phyloP scores from a whole-genome alignment of 176 grass and related monocot species.

The Phyllostachys edulis region DNA sequence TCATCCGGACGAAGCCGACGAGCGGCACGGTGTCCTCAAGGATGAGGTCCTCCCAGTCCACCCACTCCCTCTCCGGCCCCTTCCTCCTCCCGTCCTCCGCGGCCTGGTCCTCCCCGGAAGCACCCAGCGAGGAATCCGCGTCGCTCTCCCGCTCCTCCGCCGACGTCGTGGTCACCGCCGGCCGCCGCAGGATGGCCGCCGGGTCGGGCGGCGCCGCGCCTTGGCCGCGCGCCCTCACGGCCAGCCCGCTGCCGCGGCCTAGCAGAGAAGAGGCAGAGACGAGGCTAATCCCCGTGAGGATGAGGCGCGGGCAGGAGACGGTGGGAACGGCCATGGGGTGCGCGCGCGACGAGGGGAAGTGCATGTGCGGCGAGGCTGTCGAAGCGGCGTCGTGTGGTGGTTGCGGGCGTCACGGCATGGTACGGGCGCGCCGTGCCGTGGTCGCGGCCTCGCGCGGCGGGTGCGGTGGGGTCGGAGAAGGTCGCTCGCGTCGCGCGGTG shows the following conservation, averaged over 20 bases:
- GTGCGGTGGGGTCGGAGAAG: neutral
- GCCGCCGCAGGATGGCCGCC: conserved; percentile 60
- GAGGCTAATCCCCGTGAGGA: neutral
- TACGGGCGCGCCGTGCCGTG: conserved; percentile 25
- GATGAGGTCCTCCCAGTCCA: conserved; percentile 95
- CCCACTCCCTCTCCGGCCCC: conserved; percentile 51
- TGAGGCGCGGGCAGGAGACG: conserved; percentile 20
- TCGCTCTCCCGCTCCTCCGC: conserved; percentile 33
- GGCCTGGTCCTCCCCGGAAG: conserved; percentile 9
- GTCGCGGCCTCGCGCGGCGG: conserved; percentile 7
- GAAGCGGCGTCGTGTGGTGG: neutral
- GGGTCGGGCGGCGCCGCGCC: conserved; percentile 41
- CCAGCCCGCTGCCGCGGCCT: conserved; percentile 30
- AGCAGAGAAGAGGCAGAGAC: neutral
- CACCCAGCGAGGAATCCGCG: neutral
- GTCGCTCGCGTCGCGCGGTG: conserved; percentile 9
- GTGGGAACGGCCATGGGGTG: conserved; percentile 31
- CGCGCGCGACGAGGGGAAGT: conserved; percentile 30
- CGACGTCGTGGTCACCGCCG: conserved; percentile 34
- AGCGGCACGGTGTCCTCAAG: conserved; percentile 95
- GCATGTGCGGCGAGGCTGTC: conserved; percentile 38
- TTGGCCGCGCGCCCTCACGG: conserved; percentile 39
- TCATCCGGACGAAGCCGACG: conserved; percentile 89
- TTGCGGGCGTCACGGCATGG: conserved; percentile 45
- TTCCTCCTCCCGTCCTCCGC: conserved; percentile 26